Evolutionary conservation across 768 basidiomycete species (phyloP).

Genomic region (Amanita muscaria): DNA sequence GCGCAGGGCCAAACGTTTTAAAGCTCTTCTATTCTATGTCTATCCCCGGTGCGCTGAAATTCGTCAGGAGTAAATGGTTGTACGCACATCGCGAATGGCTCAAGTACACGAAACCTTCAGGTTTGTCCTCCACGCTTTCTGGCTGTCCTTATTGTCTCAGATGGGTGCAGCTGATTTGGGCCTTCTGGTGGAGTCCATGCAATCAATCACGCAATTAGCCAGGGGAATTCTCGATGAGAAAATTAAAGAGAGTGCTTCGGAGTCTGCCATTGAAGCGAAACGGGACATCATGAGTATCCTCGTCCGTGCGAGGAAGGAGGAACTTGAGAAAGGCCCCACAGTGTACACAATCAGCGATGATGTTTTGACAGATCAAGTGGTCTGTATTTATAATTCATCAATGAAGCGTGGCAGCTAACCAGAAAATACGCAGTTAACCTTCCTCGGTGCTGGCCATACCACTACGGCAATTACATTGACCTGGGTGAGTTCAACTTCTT

Average conservation of each 20-base stretch:
- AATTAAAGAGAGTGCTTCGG: constrained; percentile 25
- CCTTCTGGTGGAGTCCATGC: constrained; percentile 29
- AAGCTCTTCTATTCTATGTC: constrained; percentile 25
- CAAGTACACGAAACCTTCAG: constrained; percentile 14
- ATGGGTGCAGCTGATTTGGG: constrained; percentile 14
- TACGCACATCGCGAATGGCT: constrained; percentile 27
- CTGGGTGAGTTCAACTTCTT: constrained; percentile 26
- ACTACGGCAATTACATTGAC: constrained; percentile 32
- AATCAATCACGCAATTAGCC: constrained; percentile 33
- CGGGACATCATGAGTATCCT: constrained; percentile 47
- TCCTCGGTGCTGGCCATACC: constrained; percentile 31
- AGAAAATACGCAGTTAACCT: constrained; percentile 25
- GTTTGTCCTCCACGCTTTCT: too few relatives aligned
- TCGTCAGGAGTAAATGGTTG: constrained; percentile 27
- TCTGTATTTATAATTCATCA: constrained; percentile 14
- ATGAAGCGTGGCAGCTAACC: too few relatives aligned
- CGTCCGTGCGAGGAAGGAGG: constrained; percentile 33
- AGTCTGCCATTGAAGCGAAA: constrained; percentile 32
- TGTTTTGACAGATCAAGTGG: constrained; percentile 46
- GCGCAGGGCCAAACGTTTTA: constrained; percentile 24
- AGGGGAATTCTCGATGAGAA: constrained; percentile 32
- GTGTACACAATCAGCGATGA: constrained; percentile 36
- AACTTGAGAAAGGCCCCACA: constrained; percentile 22
- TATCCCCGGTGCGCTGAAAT: constrained; percentile 26
- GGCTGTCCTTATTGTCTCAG: too few relatives aligned